Base-by-base conservation (phyloP, 2,329 filamentous ascomycete species). In the Trichoderma sp. region DNA sequence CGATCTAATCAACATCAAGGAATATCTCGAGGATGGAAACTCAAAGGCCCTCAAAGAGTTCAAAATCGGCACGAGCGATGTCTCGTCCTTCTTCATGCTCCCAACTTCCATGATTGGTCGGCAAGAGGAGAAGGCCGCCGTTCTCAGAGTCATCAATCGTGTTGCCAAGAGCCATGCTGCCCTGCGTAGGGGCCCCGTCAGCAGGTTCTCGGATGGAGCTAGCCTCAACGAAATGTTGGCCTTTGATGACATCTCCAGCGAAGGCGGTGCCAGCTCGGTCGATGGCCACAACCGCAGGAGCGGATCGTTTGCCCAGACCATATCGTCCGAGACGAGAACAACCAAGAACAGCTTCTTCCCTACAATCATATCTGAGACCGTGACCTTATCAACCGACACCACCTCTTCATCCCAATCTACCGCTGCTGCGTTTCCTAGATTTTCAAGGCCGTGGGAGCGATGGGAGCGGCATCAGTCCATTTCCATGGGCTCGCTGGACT, bases 51-150 rank as follows among this genome's bases (percentile, higher is more conserved):
- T 97, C 64, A 88, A 88, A 68, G 85, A 90, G 45, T 96, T 92
- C 83, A 84, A 87, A 70, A 89, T 96, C 69, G 94, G 88, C 13
- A 87, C 89, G n/a, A 92, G 89, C 68, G 94, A 98, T 77, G 89
- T 97, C 0, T 97, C 93, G 1, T 96, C 93, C 5, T 95, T 96
- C 75, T 97, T 97, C 79, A 91, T 93, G 72, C 84, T 97, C 22
- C 94, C 94, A 0, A 87, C 88, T 0, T 84, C 85, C 68, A 93
- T 96, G 84, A 91, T 97, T 71, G 94, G 94, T 4, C 87, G 94
- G 39, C 84, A 90, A 34, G 83, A 87, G 70, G 92, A 97, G 76
- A 88, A 88, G 50, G 83, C 89, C 56, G 86, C 86, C 42, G 86
- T 97, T 9, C 79, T 93, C 45, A 86, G 84, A 71, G 86, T 95